A percentile compares a stretch with the other conserved stretches of the same genome.
Conservation (phyloP, 768 basidiomycete genomes). For the Suillus weaverae region DNA sequence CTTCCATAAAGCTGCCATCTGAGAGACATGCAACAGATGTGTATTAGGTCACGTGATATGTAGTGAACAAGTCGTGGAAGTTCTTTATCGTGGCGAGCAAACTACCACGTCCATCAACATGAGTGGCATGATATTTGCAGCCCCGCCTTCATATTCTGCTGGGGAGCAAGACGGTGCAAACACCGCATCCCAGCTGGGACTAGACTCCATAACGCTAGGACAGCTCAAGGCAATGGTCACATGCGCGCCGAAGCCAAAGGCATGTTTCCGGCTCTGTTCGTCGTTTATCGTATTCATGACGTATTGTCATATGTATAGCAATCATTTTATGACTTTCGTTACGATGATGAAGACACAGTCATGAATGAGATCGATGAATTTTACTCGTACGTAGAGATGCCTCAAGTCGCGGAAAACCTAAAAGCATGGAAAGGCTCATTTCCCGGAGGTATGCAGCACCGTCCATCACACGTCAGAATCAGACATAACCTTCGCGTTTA, state of each 20-base stretch:
- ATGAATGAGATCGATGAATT: conserved; percentile 98
- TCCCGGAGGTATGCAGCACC: conserved; percentile 55
- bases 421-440: conserved; percentile 88
- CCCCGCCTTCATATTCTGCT: conserved; percentile 24
- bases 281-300: conserved; percentile 18
- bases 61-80: neutral
- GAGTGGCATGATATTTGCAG: conserved; percentile 36
- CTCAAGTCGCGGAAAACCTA: conserved; percentile 83
- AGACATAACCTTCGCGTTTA: neutral
- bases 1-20: too few relatives aligned
- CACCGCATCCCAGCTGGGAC: conserved; percentile 40
- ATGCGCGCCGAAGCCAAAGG: conserved; percentile 75
- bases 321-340: conserved; percentile 87
- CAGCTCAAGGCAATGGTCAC: conserved; percentile 76
- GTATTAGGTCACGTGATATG: neutral
- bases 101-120: conserved; percentile 10
- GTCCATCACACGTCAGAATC: conserved; percentile 3
- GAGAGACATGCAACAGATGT: too few relatives aligned
- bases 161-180: conserved; percentile 33
- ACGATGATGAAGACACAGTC: conserved; percentile 95
- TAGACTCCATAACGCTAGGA: conserved; percentile 78
- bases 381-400: conserved; percentile 95
- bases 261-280: conserved; percentile 29
- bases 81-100: neutral
- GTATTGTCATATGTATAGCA: conserved; percentile 48